Evolutionary conservation across 805 yeast genomes (phyloP).

Genomic region (Danielozyma ontarioensis): DNA sequence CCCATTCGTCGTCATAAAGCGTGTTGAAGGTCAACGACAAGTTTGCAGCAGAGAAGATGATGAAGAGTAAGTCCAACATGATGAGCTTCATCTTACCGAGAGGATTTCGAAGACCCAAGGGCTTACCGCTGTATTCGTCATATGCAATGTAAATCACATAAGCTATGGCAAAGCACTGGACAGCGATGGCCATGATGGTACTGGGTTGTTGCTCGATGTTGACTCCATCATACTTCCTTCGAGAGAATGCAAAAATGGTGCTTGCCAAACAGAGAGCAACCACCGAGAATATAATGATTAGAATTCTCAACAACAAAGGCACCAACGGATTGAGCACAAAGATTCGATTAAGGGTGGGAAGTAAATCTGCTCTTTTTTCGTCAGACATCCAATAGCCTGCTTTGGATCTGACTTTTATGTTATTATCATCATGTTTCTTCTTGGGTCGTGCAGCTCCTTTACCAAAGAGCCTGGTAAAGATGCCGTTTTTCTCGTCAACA

Average conservation of each 20-base stretch:
- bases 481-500: slow-evolving; percentile 12
- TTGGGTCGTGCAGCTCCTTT: slow-evolving; percentile 2
- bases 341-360: slow-evolving; percentile 53
- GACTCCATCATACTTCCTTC: slow-evolving; percentile 24
- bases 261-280: slow-evolving; percentile 71
- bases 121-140: slow-evolving; percentile 91
- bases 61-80: slow-evolving; percentile 77
- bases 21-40: slow-evolving; percentile 82
- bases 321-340: slow-evolving; percentile 73
- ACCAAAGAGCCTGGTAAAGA: slow-evolving; percentile 8
- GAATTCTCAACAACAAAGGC: slow-evolving; percentile 66
- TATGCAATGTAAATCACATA: slow-evolving; percentile 78
- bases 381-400: slow-evolving; percentile 69
- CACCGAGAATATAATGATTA: slow-evolving; percentile 47
- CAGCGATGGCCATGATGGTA: slow-evolving; percentile 87
- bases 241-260: slow-evolving; percentile 44
- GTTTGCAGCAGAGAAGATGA: slow-evolving; percentile 86
- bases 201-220: slow-evolving; percentile 72
- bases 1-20: slow-evolving; percentile 77
- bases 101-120: slow-evolving; percentile 85
- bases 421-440: slow-evolving; percentile 1
- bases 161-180: slow-evolving; percentile 70
- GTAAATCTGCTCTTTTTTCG: slow-evolving; percentile 57
- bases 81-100: slow-evolving; percentile 76
- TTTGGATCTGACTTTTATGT: slow-evolving; percentile 41